Conservation (phyloP, 176 grass and related monocot genomes). For the Eragrostis curvula region DNA sequence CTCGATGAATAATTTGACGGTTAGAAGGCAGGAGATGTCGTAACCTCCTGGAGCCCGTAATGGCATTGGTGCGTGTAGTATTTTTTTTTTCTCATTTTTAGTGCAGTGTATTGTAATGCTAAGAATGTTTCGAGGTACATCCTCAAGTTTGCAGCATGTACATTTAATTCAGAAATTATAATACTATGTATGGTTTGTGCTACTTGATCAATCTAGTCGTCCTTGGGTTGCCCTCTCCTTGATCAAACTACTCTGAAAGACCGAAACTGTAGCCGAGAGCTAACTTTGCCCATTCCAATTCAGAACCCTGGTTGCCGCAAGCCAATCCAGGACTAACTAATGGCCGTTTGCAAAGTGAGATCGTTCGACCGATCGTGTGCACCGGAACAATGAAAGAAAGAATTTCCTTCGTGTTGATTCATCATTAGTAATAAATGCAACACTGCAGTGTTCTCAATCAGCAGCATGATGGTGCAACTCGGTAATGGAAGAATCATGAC, state of each 20-base stretch:
- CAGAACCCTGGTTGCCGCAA: background rate
- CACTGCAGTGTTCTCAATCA: background rate
- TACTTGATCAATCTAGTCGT: background rate
- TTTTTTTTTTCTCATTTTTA: background rate
- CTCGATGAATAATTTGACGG: slow-evolving; percentile 1
- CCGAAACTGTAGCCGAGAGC: no score
- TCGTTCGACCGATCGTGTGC: background rate
- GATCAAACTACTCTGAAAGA: no score
- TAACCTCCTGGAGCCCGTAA: background rate
- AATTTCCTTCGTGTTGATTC: slow-evolving; percentile 5
- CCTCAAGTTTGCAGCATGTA: slow-evolving; percentile 14
- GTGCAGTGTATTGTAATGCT: background rate
- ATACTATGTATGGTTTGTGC: slow-evolving; percentile 4
- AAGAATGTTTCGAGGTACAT: background rate
- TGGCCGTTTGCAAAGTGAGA: background rate
- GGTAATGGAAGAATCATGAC: background rate
- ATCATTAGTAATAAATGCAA: background rate
- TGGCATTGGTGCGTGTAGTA: background rate
- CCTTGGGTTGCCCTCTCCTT: background rate
- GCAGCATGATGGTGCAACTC: background rate
- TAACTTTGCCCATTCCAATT: no score
- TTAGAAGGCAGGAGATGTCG: slow-evolving; percentile 7
- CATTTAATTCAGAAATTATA: slow-evolving; percentile 14
- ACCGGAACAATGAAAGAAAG: slow-evolving; percentile 5
- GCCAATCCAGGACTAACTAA: background rate